Evolutionary conservation across 2,329 filamentous ascomycete species (phyloP), one percentile per base, ranked within the genome.

Genomic region (Penicillium palitans): DNA sequence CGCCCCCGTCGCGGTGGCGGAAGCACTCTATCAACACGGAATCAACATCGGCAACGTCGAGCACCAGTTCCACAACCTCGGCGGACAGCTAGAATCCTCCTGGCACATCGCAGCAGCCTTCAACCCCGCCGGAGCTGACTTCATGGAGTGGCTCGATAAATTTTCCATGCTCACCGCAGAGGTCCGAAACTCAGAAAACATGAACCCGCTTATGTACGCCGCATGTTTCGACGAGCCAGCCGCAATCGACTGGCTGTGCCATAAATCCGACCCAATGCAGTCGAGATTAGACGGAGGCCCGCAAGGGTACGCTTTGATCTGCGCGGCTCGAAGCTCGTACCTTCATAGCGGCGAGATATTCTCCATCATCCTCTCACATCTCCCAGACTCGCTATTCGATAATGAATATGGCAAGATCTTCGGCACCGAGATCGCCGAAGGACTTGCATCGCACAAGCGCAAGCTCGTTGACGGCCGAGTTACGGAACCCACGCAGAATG

Each of bases 31-130:
- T 6, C 27, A 51, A 12, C 40, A 52, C n/a, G 54, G 54, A 13
- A 39, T 56, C 29, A 56, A 56, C 8, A 56, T 56, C 13, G 54
- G 46, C 4, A 56, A 56, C 2, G 47, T 56, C 8, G 46, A 56
- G 24, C 39, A 45, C 10, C 46, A 56, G 17, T 25, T 39, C n/a
- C 54, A 56, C n/a, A 39, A 51, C 6, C 21, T 52, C 5, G 54
- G 54, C 21, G 54, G 46, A 10, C 54, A 52, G 21, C 40, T 56
- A n/a, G 54, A 56, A 19, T 35, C 46, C 3, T 56, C 54, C 29
- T 56, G 54, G 54, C 54, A 56, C n/a, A 56, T 56, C 24, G 54
- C 54, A 21, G 54, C 54, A 45, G 47, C 54, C 3, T 56, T 56
- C 39, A 56, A 56, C 13, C 54, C 54, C 13, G 27, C 31, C 5